These are phyloP conservation scores for Ilyonectria sp. DNA, from an alignment of 2,329 filamentous ascomycete species.

Conservation along the genomic window DNA sequence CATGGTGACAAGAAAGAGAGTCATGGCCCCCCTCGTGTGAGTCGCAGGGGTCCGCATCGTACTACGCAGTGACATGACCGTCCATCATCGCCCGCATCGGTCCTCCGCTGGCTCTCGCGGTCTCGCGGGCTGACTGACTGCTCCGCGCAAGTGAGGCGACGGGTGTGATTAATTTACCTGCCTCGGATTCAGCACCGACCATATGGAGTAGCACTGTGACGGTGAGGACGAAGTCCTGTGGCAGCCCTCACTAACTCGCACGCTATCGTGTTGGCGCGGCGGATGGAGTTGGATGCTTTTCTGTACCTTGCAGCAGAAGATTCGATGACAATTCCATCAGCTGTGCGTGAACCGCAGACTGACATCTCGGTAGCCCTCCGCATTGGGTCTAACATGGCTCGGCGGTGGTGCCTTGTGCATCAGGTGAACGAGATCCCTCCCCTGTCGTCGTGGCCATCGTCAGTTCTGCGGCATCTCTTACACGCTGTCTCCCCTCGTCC, in stretches of 20 bases:
- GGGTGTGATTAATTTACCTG: background rate
- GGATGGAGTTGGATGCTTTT: background rate
- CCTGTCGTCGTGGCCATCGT: background rate
- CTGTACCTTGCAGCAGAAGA: conserved; percentile 1
- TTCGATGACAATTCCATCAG: conserved; percentile 1
- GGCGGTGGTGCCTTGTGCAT: conserved; percentile 12
- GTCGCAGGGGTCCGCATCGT: background rate
- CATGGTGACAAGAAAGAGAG: background rate
- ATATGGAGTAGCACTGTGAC: background rate
- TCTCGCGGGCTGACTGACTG: background rate
- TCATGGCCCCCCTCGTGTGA: background rate
- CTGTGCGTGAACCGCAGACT: background rate
- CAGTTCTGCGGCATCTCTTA: background rate
- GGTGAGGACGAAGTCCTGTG: background rate
- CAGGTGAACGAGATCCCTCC: conserved; percentile 7
- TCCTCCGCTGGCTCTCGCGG: background rate
- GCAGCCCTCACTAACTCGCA: background rate
- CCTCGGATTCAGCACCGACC: background rate
- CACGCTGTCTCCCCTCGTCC: background rate
- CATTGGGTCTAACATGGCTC: background rate
- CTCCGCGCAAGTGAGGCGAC: background rate
- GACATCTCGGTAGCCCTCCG: background rate
- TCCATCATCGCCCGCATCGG: background rate
- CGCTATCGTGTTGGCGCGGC: background rate
- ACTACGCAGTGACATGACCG: background rate